phyloP scores from a whole-genome alignment of 202 grass and related monocot genomes.

The Bolboschoenoplectus hybrid region DNA sequence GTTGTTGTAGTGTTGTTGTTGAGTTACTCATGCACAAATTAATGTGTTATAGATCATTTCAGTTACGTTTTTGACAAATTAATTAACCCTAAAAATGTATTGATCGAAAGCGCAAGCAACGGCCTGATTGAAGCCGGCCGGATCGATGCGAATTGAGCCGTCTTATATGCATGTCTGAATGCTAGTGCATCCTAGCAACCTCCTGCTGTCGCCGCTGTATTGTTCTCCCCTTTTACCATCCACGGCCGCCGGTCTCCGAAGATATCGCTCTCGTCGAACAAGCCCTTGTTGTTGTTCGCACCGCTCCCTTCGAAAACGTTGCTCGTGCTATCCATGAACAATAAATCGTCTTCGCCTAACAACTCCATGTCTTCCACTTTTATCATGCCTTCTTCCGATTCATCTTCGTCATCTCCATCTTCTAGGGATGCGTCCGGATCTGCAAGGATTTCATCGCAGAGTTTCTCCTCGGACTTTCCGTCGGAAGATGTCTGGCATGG shows the following conservation, averaged over 20 bases:
- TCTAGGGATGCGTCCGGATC: constrained; percentile 21
- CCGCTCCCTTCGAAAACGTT: not conserved
- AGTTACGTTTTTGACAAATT: constrained; percentile 29
- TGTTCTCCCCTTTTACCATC: constrained; percentile 37
- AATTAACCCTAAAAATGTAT: not conserved
- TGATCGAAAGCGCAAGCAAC: not conserved
- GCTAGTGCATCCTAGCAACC: not conserved
- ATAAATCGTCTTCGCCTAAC: constrained; percentile 48
- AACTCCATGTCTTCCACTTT: constrained; percentile 52
- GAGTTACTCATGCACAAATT: constrained; percentile 25
- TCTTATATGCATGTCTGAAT: not conserved
- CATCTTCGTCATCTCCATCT: constrained; percentile 43
- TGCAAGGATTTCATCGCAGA: not conserved
- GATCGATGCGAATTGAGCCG: not conserved
- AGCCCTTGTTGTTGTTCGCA: constrained; percentile 24
- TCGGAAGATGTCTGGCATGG: not conserved
- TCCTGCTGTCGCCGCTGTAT: constrained; percentile 14
- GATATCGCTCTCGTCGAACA: constrained; percentile 36
- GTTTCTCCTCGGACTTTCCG: not conserved
- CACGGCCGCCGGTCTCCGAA: constrained; percentile 32
- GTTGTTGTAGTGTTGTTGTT: not conserved
- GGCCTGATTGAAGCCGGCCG: not conserved
- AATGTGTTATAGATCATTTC: not conserved
- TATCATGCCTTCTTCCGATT: constrained; percentile 47
- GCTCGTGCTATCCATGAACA: constrained; percentile 35